Evolutionary conservation across 495 filamentous ascomycete species (phyloP).

Genomic region (Penicillium lividum): DNA sequence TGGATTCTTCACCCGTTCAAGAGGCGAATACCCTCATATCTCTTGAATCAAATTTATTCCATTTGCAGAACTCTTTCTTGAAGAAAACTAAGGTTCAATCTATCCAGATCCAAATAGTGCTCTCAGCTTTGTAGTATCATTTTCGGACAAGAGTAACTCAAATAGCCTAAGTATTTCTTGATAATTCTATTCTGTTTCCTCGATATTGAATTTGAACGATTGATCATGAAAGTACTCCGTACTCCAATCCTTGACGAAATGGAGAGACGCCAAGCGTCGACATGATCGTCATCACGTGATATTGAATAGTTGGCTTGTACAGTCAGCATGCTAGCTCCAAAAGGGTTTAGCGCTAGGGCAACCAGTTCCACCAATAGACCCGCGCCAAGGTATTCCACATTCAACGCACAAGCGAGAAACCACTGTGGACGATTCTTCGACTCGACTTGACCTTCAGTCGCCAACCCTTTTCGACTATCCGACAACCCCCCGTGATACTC

Average conservation of each 20-base stretch:
- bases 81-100: neutral
- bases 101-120: neutral
- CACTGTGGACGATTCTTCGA: slow-evolving; percentile 30
- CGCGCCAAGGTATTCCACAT: slow-evolving; percentile 48
- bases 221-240: too few species aligned
- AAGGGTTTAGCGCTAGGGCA: slow-evolving; percentile 44
- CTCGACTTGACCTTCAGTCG: slow-evolving; percentile 40
- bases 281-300: neutral
- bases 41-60: slow-evolving; percentile 5
- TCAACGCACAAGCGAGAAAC: slow-evolving; percentile 51
- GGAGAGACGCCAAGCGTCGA: too few species aligned
- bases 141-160: neutral
- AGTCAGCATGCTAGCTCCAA: slow-evolving; percentile 12
- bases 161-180: too few species aligned
- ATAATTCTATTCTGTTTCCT: too few species aligned
- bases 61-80: neutral
- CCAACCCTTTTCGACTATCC: slow-evolving; percentile 44
- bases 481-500: slow-evolving; percentile 45
- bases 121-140: neutral
- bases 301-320: neutral
- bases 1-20: slow-evolving; percentile 10
- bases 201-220: too few species aligned
- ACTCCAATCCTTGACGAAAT: too few species aligned
- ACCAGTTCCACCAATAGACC: slow-evolving; percentile 28
- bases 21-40: slow-evolving; percentile 4